Evolutionary conservation across 108 stramenopile species (phyloP).

Genomic region (Discostella pseudostelligera): DNA sequence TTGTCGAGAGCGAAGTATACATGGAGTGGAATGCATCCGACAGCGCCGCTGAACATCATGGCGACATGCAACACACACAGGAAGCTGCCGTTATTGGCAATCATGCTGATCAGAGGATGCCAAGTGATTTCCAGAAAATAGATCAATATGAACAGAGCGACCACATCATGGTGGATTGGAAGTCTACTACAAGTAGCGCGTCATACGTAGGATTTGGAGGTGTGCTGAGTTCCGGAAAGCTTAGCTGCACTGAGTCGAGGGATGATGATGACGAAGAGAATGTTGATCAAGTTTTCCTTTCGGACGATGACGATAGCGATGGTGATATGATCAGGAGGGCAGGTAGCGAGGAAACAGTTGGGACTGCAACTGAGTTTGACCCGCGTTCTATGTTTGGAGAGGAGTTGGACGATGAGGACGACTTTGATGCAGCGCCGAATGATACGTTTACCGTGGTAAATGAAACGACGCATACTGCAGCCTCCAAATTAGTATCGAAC

Average conservation of each 20-base stretch:
- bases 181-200: slow-evolving; percentile 8
- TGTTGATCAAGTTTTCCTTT: background rate
- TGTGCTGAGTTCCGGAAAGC: slow-evolving; percentile 8
- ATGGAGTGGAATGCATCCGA: background rate
- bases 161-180: slow-evolving; percentile 1
- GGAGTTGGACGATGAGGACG: slow-evolving; percentile 14
- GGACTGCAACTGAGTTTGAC: slow-evolving; percentile 43
- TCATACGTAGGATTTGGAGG: slow-evolving; percentile 33
- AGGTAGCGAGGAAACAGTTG: slow-evolving; percentile 35
- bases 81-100: too few relatives aligned
- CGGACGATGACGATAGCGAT: slow-evolving; percentile 1
- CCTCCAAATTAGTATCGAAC: background rate
- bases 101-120: too few relatives aligned
- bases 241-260: slow-evolving; percentile 30
- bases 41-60: background rate
- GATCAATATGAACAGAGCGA: slow-evolving; percentile 14
- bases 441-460: background rate
- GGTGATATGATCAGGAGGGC: slow-evolving; percentile 7
- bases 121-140: background rate
- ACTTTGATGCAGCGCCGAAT: background rate
- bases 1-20: background rate
- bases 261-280: background rate
- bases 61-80: background rate
- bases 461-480: background rate
- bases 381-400: slow-evolving; percentile 45